phyloP scores from a whole-genome alignment of 805 yeast genomes.

The Zygotorulaspora florentina region DNA sequence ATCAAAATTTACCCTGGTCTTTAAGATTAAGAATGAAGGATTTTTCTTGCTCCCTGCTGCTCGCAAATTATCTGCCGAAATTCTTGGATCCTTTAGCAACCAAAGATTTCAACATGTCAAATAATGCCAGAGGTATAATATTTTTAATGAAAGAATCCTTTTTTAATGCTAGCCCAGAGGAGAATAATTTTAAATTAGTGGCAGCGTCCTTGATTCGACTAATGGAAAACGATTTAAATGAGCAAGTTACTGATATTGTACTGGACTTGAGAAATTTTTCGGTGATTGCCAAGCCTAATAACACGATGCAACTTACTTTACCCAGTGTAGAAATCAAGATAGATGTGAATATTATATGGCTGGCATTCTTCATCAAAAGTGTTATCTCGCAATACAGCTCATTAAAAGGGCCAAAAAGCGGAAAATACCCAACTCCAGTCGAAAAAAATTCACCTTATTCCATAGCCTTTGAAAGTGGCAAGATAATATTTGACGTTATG shows the following conservation, averaged over 20 bases:
- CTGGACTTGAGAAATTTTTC: conserved; percentile 17
- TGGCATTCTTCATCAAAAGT: conserved; percentile 19
- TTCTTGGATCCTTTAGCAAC: conserved; percentile 24
- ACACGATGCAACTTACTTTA: conserved; percentile 6
- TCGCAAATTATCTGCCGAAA: conserved; percentile 22
- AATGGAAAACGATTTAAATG: conserved; percentile 17
- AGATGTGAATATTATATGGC: conserved; percentile 33
- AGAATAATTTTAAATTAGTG: conserved; percentile 14
- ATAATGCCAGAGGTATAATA: conserved; percentile 25
- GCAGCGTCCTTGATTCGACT: conserved; percentile 22
- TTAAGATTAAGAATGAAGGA: conserved; percentile 28
- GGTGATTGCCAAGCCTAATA: neutral
- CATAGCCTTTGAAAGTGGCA: conserved; percentile 11
- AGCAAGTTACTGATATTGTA: conserved; percentile 17
- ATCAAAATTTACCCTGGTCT: conserved; percentile 15
- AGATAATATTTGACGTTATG: conserved; percentile 23
- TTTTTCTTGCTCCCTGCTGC: conserved; percentile 19
- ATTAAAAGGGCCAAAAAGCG: neutral
- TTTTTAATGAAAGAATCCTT: conserved; percentile 22
- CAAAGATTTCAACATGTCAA: conserved; percentile 19
- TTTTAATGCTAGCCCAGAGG: conserved; percentile 7
- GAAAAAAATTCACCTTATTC: neutral
- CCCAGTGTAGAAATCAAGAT: conserved; percentile 26
- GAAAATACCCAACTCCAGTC: neutral
- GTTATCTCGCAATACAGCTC: conserved; percentile 14